Evolutionary conservation across 2,329 filamentous ascomycete genomes (phyloP).

Genomic region (Sporothrix inflata): DNA sequence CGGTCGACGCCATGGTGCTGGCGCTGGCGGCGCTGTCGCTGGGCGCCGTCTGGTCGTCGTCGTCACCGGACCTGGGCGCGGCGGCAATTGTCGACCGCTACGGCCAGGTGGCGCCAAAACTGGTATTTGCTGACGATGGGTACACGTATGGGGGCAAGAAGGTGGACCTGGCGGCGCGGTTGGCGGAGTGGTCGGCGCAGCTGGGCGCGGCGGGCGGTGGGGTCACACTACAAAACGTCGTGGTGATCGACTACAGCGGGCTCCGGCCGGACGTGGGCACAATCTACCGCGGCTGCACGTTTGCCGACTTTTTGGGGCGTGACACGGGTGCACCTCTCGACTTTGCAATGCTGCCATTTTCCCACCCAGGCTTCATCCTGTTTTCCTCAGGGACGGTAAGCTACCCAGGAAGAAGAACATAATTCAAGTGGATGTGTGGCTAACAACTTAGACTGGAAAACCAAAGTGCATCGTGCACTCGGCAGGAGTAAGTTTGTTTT

Average conservation of each 20-base stretch:
- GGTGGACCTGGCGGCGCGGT: constrained; percentile 5
- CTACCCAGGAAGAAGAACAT: neutral
- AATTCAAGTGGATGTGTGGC: neutral
- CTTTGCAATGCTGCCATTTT: constrained; percentile 3
- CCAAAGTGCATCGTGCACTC: constrained; percentile 20
- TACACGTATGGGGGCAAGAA: constrained; percentile 29
- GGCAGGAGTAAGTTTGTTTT: neutral
- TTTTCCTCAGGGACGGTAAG: constrained; percentile 11
- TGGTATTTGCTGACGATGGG: constrained; percentile 30
- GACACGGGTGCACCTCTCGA: neutral
- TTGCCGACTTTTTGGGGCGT: neutral
- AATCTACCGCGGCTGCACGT: neutral
- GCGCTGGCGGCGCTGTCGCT: constrained; percentile 29
- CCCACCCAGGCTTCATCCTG: neutral
- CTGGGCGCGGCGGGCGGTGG: neutral
- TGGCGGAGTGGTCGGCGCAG: constrained; percentile 23
- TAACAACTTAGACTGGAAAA: neutral
- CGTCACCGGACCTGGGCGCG: constrained; percentile 31
- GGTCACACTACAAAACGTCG: neutral
- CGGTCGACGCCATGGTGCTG: constrained; percentile 27
- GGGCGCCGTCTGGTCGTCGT: constrained; percentile 31
- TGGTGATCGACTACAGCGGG: constrained; percentile 14
- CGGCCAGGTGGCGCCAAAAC: constrained; percentile 29
- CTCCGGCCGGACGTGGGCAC: neutral
- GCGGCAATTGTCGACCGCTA: constrained; percentile 30